Evolutionary conservation across 1,284 basidiomycete genomes (phyloP).

Genomic region (Malassezia dermatis): DNA sequence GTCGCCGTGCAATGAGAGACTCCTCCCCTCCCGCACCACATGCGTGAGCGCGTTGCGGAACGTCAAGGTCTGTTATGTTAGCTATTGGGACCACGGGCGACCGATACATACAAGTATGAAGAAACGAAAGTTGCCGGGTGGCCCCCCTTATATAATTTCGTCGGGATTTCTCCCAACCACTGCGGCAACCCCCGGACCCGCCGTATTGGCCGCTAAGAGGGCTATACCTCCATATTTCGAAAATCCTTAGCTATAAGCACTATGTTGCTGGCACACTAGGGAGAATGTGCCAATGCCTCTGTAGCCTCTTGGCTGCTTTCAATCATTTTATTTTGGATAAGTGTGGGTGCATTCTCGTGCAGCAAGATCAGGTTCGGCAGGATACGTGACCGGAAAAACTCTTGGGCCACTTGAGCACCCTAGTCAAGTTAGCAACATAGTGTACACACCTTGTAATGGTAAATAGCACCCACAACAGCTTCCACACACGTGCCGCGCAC

Average conservation of each 20-base stretch:
- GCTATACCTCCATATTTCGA: background rate
- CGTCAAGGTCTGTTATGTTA: conserved; percentile 18
- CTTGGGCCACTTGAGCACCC: conserved; percentile 20
- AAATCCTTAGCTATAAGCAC: background rate
- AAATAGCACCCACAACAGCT: conserved; percentile 46
- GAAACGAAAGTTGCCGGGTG: background rate
- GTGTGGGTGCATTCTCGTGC: background rate
- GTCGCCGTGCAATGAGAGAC: conserved; percentile 21
- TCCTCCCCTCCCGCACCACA: conserved; percentile 18
- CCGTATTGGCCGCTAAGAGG: conserved; percentile 8
- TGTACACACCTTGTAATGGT: conserved; percentile 28
- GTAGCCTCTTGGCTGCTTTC: conserved; percentile 6
- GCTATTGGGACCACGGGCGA: background rate
- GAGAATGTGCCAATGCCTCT: conserved; percentile 11
- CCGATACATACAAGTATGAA: conserved; percentile 18
- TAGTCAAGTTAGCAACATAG: background rate
- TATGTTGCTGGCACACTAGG: background rate
- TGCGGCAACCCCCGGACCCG: background rate
- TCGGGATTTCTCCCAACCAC: background rate
- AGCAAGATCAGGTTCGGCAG: conserved; percentile 14
- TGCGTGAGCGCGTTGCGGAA: conserved; percentile 21
- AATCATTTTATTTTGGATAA: conserved; percentile 2
- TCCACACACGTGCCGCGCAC: conserved; percentile 44
- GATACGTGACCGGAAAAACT: conserved; percentile 18
- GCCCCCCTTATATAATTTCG: conserved; percentile 15